Evolutionary conservation across 768 basidiomycete species (phyloP), one percentile per base, ranked within the genome.

Genomic region (Pisolithus marmoratus): DNA sequence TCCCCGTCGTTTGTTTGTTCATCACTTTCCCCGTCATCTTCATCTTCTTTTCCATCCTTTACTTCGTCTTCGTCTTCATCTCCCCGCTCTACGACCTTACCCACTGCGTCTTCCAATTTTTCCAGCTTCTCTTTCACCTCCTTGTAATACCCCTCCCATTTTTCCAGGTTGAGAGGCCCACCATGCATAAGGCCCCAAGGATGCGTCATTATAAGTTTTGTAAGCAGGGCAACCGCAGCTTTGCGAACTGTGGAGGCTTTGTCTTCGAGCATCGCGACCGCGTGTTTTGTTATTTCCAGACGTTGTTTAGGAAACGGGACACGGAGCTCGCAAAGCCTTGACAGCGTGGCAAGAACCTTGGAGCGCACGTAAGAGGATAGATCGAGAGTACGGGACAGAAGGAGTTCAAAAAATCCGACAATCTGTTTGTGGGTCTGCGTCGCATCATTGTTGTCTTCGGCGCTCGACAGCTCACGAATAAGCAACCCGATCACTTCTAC

Each of bases 241-340:
- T 91, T 90, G 60, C 96, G 78, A n/a, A 95, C 94, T 6, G 78
- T 82, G 19, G 90, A 81, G 2, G 83, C 84, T 70, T 98, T 98
- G 72, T 98, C 95, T 58, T 92, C 85, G 45, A 99, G 74, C 24
- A 88, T 84, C 2, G 75, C 80, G 29, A 90, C 82, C 0, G 93
- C 87, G n/a, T 82, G 80, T 46, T 77, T 74, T 5, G 93, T 86
- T 31, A 94, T 82, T 19, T 74, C 72, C 29, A 91, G 74, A 0
- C 94, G 80, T 55, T 94, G 87, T 65, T 91, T 89, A 0, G 93
- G 92, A 69, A 93, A 94, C 61, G 90, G 92, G 64, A 76, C 74
- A 2, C 74, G 78, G 24, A 87, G 78, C 47, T 95, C 82, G 65
- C 87, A 88, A 4, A 96, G 75, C 61, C 83, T 84, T 40, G 80